Base-by-base conservation (phyloP, 1,284 basidiomycete species). In the Lignosus rhinocerotis region DNA sequence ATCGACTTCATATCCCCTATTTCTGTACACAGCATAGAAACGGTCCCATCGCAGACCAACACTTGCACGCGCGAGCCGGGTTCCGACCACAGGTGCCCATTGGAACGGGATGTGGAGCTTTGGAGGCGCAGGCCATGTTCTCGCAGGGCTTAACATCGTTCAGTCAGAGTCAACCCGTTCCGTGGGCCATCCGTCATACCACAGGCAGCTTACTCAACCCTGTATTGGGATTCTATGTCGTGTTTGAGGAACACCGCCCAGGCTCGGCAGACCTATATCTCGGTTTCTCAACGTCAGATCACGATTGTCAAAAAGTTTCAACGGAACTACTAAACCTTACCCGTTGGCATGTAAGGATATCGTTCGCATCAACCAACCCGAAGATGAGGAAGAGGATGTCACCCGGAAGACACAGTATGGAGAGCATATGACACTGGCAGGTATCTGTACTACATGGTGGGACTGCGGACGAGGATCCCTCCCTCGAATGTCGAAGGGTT, bases 341-440 rank as follows among this genome's bases (percentile, higher is more conserved):
- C 57, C 45, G 48, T 19, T 45, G 50, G 39, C 52, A 58, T 31
- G 42, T 16, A 9, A 51, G 42, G 16, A 58, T 25, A 17, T 58
- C 57, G 44, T 54, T 43, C 12, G 33, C 17, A 6, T 32, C 43
- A 11, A 58, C 30, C 36, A 54, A 25, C 12, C 52, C 42, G 43
- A 58, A 44, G n/a, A 54, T 33, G 36, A 58, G 41, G n/a, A 54
- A 33, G 17, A 58, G 41, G 17, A 58, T 21, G 32, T 58, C 57
- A 12, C 42, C 52, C 1, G 52, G 48, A 21, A 58, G 57, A 8
- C 39, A 25, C 17, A 16, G 31, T 11, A 51, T 21, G 10, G 16
- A 10, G 41, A 21, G 41, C n/a, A 2, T 43, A 9, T 43, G 41
- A 17, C 5, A 10, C 41, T 43, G 36, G 36, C 16, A 16, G 10